phyloP scores from a whole-genome alignment of 306 rosid genomes.

The Prinsepia uniflora region DNA sequence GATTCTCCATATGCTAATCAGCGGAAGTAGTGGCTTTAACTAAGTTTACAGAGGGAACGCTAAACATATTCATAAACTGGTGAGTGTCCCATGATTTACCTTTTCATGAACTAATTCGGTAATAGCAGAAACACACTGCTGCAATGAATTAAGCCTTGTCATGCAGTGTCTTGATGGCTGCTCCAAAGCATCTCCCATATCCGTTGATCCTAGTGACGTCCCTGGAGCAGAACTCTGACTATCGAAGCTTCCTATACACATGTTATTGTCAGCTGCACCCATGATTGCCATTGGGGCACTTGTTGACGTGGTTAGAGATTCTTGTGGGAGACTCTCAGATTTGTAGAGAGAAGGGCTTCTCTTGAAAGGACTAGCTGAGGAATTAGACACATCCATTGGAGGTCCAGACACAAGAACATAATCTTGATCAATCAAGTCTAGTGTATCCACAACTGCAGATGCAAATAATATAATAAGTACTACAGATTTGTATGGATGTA shows the following conservation, averaged over 20 bases:
- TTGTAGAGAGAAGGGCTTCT: constrained; percentile 51
- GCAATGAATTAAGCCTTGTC: constrained; percentile 76
- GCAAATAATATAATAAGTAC: constrained; percentile 25
- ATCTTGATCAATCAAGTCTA: constrained; percentile 87
- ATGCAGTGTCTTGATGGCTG: constrained; percentile 80
- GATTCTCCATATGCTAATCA: background rate
- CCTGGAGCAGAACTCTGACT: constrained; percentile 92
- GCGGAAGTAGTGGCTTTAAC: background rate
- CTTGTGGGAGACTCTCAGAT: constrained; percentile 52
- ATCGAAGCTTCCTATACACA: constrained; percentile 70
- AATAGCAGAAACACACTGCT: constrained; percentile 73
- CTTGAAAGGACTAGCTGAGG: constrained; percentile 57
- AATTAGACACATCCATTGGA: constrained; percentile 62
- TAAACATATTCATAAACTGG: background rate
- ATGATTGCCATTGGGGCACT: constrained; percentile 82
- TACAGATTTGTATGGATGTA: constrained; percentile 22
- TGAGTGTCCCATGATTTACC: constrained; percentile 38
- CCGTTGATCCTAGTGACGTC: constrained; percentile 77
- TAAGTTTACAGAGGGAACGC: background rate
- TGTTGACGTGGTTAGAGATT: constrained; percentile 37
- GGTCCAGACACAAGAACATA: constrained; percentile 92
- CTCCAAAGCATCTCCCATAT: constrained; percentile 59
- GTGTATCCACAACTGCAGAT: constrained; percentile 62
- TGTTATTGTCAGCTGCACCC: constrained; percentile 47
- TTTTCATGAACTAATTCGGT: constrained; percentile 75